Percentiles rank a stretch among this genome's conserved stretches.
Conservation (phyloP, 176 grass and related monocot species). For the Thalia dealbata region DNA sequence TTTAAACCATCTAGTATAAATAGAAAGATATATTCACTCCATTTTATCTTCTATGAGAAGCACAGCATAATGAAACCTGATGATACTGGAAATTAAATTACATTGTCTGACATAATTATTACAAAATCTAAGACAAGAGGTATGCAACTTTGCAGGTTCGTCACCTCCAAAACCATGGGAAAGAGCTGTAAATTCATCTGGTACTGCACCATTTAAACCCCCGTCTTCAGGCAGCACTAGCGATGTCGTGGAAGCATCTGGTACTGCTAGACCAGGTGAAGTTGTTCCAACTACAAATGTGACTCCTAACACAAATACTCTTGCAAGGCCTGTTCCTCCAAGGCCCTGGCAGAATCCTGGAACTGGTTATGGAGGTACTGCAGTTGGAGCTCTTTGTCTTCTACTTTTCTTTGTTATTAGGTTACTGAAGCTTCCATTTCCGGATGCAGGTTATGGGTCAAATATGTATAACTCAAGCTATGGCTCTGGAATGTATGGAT, state of each 20-base stretch:
- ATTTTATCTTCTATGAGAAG: no score
- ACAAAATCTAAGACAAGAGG: background rate
- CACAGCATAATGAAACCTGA: background rate
- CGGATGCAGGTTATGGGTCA: slow-evolving; percentile 59
- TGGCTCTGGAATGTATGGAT: slow-evolving; percentile 26
- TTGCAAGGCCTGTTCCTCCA: slow-evolving; percentile 43
- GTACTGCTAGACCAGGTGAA: slow-evolving; percentile 77
- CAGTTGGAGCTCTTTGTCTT: background rate
- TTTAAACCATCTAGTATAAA: no score
- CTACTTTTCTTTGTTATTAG: background rate
- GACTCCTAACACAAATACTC: slow-evolving; percentile 23
- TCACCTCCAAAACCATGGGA: slow-evolving; percentile 42
- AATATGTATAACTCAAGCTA: slow-evolving; percentile 52
- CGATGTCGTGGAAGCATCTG: slow-evolving; percentile 80
- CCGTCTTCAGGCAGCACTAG: slow-evolving; percentile 75
- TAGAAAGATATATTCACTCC: no score
- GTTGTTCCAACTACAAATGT: slow-evolving; percentile 31
- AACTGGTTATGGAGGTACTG: slow-evolving; percentile 54
- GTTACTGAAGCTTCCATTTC: slow-evolving; percentile 5
- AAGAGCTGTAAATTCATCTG: slow-evolving; percentile 40
- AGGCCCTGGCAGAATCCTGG: slow-evolving; percentile 90
- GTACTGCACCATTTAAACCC: slow-evolving; percentile 56
- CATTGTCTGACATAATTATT: background rate
- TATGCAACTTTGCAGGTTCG: slow-evolving; percentile 4
- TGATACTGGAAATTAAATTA: background rate